Percentiles rank a stretch among this genome's conserved stretches.
Evolutionary conservation across 129 eudicot species (phyloP).

Genomic region (Helichrysum umbraculigerum): DNA sequence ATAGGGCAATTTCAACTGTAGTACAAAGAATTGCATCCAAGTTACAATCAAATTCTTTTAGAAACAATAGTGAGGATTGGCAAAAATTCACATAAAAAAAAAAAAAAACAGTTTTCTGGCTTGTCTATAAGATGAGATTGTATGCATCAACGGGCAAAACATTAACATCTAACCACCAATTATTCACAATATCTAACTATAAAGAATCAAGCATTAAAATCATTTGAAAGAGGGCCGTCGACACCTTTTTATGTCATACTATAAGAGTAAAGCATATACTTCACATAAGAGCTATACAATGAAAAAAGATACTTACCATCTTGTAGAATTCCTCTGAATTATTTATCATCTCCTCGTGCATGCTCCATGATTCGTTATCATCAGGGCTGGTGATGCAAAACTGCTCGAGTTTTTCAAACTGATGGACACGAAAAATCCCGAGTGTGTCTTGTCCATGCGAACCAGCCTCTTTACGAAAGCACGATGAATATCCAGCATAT

Average conservation of each 20-base stretch:
- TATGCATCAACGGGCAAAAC: not conserved
- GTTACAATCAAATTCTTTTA: not conserved
- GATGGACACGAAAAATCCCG: constrained; percentile 96
- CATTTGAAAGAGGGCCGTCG: no score
- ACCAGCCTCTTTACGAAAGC: constrained; percentile 99
- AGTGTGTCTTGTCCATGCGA: constrained; percentile 97
- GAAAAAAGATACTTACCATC: constrained; percentile 42
- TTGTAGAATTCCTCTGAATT: constrained; percentile 93
- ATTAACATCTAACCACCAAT: not conserved
- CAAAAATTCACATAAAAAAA: no score
- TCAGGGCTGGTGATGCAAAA: constrained; percentile 85
- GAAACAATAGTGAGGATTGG: no score
- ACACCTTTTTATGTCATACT: no score
- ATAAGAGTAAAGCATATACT: not conserved
- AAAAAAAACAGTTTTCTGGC: no score
- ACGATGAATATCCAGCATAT: constrained; percentile 94
- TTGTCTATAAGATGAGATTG: no score
- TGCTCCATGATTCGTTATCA: constrained; percentile 83
- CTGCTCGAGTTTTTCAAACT: constrained; percentile 93
- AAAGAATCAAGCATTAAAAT: no score
- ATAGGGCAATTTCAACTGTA: constrained; percentile 83
- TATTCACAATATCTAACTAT: not conserved
- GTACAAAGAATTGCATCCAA: not conserved
- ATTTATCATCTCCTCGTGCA: constrained; percentile 87
- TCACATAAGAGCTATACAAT: not conserved